Base-by-base conservation (phyloP, 495 filamentous ascomycete genomes). In the Trichoderma reesei region DNA sequence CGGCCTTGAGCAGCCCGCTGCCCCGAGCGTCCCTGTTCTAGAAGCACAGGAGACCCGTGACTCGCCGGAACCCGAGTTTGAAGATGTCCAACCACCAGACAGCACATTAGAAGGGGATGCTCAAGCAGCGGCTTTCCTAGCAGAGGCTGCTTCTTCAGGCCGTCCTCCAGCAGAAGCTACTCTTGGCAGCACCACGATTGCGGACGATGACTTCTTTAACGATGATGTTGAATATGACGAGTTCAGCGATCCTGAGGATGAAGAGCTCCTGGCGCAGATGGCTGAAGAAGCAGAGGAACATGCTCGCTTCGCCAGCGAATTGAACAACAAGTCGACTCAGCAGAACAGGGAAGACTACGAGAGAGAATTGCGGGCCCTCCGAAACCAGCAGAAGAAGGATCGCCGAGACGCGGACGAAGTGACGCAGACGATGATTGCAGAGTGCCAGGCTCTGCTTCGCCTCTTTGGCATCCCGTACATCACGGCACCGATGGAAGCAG, bases 401-500 rank as follows among this genome's bases (percentile, higher is more conserved):
- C 86, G 91, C 39, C 84, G 94, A 68, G 94, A 98, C 73, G 91
- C 94, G 2, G 94, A 98, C 64, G 94, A 98, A 72, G 92, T 98
- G 16, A 91, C 91, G 0, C 88, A 92, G 38, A 85, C 91, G 67
- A 98, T 98, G 94, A 85, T 97, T 48, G 85, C 86, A 2, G 94
- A 98, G 74, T 96, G 92, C 69, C 94, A 98, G 74, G 88, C 94
- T 66, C 80, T 98, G 0, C 85, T 98, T 59, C 81, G 81, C 18
- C 86, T 96, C 44, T 98, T 98, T 72, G 94, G 94, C 16, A 80
- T 98, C 31, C 94, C 94, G 0, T 98, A 97, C 72, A 88, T 98
- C 69, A 98, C 93, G 0, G 94, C 94, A 0, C 94, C 94, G 1
- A 96, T 97, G 94, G 94, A 98, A 82, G 94, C 94, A 8, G 94